A percentile compares a stretch with the other conserved stretches of the same genome.
phyloP scores from a whole-genome alignment of 78 protist species.

The Dictyostelium brefeldianum region DNA sequence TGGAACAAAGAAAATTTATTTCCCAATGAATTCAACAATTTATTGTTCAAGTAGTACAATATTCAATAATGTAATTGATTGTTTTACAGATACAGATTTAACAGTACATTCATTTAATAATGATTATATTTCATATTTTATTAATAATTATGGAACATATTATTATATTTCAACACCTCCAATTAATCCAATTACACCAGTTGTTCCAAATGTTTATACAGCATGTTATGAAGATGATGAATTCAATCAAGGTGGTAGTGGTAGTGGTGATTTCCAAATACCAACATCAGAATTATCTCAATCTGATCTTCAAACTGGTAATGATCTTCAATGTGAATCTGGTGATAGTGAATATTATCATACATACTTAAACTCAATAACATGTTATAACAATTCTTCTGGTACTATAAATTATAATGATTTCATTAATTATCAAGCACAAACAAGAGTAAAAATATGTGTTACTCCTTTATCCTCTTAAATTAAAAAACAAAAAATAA shows the following conservation, averaged over 20 bases:
- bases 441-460: background rate
- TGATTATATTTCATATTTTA: background rate
- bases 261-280: background rate
- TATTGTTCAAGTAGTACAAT: too few relatives aligned
- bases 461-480: too few relatives aligned
- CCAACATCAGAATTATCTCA: background rate
- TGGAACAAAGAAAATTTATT: too few relatives aligned
- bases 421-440: background rate
- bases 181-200: background rate
- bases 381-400: background rate
- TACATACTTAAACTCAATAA: background rate
- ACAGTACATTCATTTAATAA: too few relatives aligned
- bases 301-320: background rate
- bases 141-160: background rate
- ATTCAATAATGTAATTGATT: too few relatives aligned
- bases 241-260: too few relatives aligned
- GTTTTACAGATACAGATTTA: too few relatives aligned
- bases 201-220: background rate
- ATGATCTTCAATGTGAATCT: background rate
- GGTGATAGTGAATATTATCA: background rate
- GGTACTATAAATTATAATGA: background rate
- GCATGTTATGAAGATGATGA: background rate
- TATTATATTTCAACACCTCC: too few relatives aligned
- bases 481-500: too few relatives aligned
- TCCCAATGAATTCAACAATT: too few relatives aligned